Conservation (phyloP, 169 alveolate species). For the Plasmodium fragile region DNA sequence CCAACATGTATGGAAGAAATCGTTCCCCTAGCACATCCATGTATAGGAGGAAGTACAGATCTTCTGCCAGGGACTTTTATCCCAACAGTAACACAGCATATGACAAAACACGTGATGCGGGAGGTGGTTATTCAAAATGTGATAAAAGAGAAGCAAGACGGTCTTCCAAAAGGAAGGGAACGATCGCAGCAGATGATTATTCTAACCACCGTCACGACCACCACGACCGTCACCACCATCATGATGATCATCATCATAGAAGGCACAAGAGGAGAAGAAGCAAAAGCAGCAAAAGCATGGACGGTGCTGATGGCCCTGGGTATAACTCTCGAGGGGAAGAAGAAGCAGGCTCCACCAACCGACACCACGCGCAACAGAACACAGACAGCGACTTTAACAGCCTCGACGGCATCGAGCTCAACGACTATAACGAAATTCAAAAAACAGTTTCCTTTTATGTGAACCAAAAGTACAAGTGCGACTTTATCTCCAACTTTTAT, state of each 20-base stretch:
- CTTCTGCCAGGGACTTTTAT: neutral
- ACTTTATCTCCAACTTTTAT: conserved; percentile 21
- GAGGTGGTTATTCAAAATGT: neutral
- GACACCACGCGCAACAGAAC: neutral
- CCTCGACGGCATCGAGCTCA: neutral
- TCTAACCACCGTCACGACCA: neutral
- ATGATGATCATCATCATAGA: neutral
- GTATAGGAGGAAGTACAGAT: neutral
- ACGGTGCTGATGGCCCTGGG: neutral
- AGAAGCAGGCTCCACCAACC: neutral
- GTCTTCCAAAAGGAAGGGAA: conserved; percentile 3
- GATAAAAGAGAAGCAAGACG: neutral
- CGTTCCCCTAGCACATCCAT: neutral
- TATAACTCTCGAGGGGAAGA: neutral
- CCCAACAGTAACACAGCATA: neutral
- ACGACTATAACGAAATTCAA: conserved; percentile 1
- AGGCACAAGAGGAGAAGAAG: conserved; percentile 13
- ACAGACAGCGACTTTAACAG: neutral
- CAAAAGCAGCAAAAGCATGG: neutral
- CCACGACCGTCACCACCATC: neutral
- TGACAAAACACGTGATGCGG: neutral
- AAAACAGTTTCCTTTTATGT: conserved; percentile 35
- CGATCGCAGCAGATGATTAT: neutral
- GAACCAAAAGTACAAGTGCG: conserved; percentile 56
- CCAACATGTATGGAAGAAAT: neutral